Conservation (phyloP, 805 yeast species). For the Cephaloascus albidus region DNA sequence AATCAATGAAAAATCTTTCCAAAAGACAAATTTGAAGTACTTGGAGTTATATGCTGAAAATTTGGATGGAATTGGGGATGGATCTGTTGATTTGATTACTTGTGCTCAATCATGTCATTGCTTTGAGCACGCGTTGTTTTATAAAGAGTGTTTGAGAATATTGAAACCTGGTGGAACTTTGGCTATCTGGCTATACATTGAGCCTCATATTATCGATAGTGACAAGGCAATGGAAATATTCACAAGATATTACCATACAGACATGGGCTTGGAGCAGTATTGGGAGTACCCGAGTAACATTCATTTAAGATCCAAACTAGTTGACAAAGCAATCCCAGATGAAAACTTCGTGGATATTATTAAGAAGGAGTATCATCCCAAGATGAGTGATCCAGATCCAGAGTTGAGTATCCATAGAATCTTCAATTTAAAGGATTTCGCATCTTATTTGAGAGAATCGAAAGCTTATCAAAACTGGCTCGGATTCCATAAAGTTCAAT, state of each 20-base stretch:
- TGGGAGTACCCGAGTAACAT: constrained; percentile 40
- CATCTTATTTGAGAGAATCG: constrained; percentile 13
- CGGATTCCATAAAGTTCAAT: constrained; percentile 14
- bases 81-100: constrained; percentile 52
- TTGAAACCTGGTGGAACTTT: constrained; percentile 58
- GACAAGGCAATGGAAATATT: constrained; percentile 49
- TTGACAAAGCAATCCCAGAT: constrained; percentile 24
- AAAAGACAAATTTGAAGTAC: constrained; percentile 3
- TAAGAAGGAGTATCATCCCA: constrained; percentile 16
- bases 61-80: constrained; percentile 7
- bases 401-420: not conserved
- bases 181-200: constrained; percentile 74
- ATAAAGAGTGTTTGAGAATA: constrained; percentile 35
- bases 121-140: constrained; percentile 53
- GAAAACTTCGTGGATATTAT: constrained; percentile 14
- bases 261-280: constrained; percentile 36
- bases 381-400: constrained; percentile 5
- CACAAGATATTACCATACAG: constrained; percentile 40
- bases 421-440: constrained; percentile 27
- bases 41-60: not conserved
- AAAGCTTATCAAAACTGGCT: constrained; percentile 25
- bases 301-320: constrained; percentile 22
- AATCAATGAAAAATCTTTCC: not conserved
- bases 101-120: constrained; percentile 89
- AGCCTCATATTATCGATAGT: constrained; percentile 47